Percentiles rank a stretch among this genome's conserved stretches.
These are phyloP conservation scores for Logfia minima DNA, from an alignment of 129 eudicot genomes.

Conservation along the genomic window DNA sequence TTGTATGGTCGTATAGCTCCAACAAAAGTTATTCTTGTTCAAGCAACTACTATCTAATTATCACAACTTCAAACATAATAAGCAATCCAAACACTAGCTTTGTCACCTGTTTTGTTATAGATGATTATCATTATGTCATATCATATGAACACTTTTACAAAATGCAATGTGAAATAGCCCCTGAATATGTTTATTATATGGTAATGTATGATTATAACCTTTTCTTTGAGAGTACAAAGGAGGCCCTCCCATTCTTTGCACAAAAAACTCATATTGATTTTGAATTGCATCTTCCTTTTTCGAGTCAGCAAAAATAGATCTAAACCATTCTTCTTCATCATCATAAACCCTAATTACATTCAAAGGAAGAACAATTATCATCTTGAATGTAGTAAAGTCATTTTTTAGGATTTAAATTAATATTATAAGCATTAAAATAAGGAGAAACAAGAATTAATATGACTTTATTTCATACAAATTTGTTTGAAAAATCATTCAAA, in stretches of 20 bases:
- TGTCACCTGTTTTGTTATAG: background rate
- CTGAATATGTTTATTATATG: background rate
- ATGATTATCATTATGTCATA: background rate
- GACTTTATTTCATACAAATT: no score
- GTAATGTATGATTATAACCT: conserved; percentile 44
- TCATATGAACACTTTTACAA: background rate
- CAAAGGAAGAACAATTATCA: background rate
- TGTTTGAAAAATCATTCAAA: no score
- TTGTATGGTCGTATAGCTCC: background rate
- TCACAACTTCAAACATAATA: background rate
- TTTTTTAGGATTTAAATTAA: background rate
- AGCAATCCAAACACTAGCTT: background rate
- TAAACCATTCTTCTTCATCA: conserved; percentile 93
- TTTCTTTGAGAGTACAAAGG: conserved; percentile 81
- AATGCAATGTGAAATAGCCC: background rate
- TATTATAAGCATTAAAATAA: background rate
- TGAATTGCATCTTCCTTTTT: conserved; percentile 91
- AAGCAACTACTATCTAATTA: no score
- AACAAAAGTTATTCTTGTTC: no score
- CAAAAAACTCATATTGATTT: conserved; percentile 95
- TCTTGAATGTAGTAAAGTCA: background rate
- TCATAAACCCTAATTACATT: conserved; percentile 69
- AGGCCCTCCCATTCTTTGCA: conserved; percentile 99
- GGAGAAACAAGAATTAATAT: background rate
- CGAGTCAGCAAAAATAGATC: conserved; percentile 83